Percentiles rank a stretch among this genome's conserved stretches.
These are phyloP conservation scores for Citrus australasica DNA, from an alignment of 345 rosid species.

Conservation along the genomic window DNA sequence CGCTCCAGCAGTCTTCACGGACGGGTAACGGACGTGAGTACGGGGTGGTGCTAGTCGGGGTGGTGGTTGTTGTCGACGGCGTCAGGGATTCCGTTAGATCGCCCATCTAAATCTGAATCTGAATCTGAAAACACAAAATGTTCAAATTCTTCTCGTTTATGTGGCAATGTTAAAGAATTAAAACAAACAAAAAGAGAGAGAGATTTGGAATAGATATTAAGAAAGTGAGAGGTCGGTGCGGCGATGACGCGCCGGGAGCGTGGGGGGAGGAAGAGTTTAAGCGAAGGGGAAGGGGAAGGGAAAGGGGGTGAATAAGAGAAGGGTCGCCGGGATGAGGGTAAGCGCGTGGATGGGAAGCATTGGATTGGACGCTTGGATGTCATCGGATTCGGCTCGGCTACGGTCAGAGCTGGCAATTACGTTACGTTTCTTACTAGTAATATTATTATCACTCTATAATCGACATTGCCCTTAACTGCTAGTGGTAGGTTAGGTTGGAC, in stretches of 20 bases:
- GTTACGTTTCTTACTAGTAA: conserved; percentile 14
- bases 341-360: conserved; percentile 23
- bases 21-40: conserved; percentile 55
- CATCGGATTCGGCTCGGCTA: conserved; percentile 42
- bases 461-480: too few species aligned
- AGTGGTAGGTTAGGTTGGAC: background rate
- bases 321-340: conserved; percentile 37
- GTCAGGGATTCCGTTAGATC: conserved; percentile 38
- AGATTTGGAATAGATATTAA: background rate
- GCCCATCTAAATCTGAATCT: conserved; percentile 24
- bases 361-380: conserved; percentile 30
- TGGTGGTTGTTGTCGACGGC: conserved; percentile 16
- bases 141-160: background rate
- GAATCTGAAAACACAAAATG: background rate
- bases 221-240: conserved; percentile 7
- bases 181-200: background rate
- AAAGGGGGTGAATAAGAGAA: conserved; percentile 15
- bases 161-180: background rate
- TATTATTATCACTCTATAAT: background rate
- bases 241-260: conserved; percentile 35
- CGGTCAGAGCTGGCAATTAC: conserved; percentile 29
- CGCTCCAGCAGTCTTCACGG: conserved; percentile 99
- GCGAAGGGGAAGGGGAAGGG: conserved; percentile 3
- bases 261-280: conserved; percentile 25
- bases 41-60: conserved; percentile 33